Evolutionary conservation across 2,329 filamentous ascomycete genomes (phyloP).

Genomic region (Alternaria sp.): DNA sequence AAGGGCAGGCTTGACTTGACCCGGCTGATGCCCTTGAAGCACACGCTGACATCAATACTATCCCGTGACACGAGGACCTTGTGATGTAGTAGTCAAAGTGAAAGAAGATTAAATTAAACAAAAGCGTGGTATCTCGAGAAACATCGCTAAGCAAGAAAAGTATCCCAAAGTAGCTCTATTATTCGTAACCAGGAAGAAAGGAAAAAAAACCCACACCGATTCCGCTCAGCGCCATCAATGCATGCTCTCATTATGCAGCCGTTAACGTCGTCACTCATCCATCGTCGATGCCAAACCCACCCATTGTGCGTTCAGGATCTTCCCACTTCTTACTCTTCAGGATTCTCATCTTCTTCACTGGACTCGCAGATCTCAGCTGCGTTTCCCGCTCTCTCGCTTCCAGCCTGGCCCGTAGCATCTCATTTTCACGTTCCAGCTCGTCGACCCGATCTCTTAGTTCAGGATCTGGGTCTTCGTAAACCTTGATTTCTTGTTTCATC

Average conservation of each 20-base stretch:
- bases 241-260: slow-evolving; percentile 11
- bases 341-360: slow-evolving; percentile 60
- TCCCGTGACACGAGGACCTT: not conserved
- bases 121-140: slow-evolving; percentile 21
- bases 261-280: slow-evolving; percentile 17
- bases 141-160: slow-evolving; percentile 4
- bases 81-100: not conserved
- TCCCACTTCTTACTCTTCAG: slow-evolving; percentile 61
- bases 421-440: slow-evolving; percentile 58
- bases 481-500: slow-evolving; percentile 51
- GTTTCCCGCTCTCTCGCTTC: slow-evolving; percentile 54
- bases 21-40: not conserved
- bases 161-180: not conserved
- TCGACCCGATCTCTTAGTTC: slow-evolving; percentile 49
- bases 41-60: not conserved
- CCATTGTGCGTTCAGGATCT: slow-evolving; percentile 40
- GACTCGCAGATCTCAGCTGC: slow-evolving; percentile 51
- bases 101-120: not conserved
- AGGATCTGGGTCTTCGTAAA: slow-evolving; percentile 55
- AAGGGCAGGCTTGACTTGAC: slow-evolving; percentile 1
- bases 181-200: not conserved
- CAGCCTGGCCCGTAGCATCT: slow-evolving; percentile 49
- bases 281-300: slow-evolving; percentile 31
- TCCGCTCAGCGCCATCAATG: slow-evolving; percentile 11
- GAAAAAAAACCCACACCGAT: not conserved